A percentile compares a stretch with the other conserved stretches of the same genome.
Evolutionary conservation across 805 yeast species (phyloP).

Genomic region (Saturnispora quitensis): DNA sequence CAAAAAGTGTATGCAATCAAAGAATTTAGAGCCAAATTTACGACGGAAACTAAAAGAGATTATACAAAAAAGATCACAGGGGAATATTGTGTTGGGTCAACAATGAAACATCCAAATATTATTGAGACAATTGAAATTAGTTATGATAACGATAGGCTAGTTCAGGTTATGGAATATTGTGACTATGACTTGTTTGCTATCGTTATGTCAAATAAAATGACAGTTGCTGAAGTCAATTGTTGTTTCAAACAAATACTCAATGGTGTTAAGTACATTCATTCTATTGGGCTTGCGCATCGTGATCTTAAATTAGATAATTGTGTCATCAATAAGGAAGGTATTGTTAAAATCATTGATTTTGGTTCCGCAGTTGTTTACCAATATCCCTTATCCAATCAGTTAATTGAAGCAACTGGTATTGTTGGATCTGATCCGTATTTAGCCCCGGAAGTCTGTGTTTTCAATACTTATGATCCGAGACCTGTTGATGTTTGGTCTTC

Average conservation of each 20-base stretch:
- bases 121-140: constrained; percentile 87
- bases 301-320: constrained; percentile 90
- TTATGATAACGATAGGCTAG: constrained; percentile 71
- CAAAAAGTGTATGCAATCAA: constrained; percentile 78
- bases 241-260: constrained; percentile 80
- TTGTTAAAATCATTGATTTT: constrained; percentile 84
- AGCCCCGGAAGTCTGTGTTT: constrained; percentile 87
- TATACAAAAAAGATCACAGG: constrained; percentile 89
- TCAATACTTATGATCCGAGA: constrained; percentile 77
- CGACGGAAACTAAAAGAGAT: constrained; percentile 69
- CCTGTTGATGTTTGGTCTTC: constrained; percentile 94
- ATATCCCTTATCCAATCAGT: constrained; percentile 68
- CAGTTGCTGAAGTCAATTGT: constrained; percentile 68
- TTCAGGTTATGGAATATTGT: constrained; percentile 92
- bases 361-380: constrained; percentile 90
- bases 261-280: constrained; percentile 75
- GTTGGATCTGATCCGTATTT: constrained; percentile 86
- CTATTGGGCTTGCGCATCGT: constrained; percentile 82
- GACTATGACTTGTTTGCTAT: constrained; percentile 89
- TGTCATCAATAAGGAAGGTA: constrained; percentile 73
- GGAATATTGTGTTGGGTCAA: constrained; percentile 89
- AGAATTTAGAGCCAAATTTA: constrained; percentile 73
- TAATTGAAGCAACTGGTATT: constrained; percentile 73
- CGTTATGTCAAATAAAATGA: constrained; percentile 89
- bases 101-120: constrained; percentile 81